Base-by-base conservation (phyloP, 176 grass and related monocot species). In the Oropetium thomaeum region DNA sequence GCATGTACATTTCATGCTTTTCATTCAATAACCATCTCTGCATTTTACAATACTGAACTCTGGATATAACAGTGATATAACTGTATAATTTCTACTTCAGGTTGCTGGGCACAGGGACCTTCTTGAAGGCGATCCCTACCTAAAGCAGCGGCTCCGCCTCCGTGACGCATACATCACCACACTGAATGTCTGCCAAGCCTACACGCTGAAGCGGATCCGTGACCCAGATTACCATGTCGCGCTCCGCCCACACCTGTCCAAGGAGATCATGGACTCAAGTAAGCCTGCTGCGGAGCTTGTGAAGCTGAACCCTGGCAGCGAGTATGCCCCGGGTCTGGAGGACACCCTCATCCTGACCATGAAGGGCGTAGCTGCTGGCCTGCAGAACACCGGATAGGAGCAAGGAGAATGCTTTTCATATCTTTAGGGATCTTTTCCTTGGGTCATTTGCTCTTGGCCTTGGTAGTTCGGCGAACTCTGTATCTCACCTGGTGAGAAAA, bases 321-420 rank as follows among this genome's bases (percentile, higher is more conserved):
- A 93, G 13, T 93, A 90, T 0, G 84, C 91, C 7, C 91, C 87
- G 0, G 87, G 91, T 16, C 73, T 93, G 52, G 91, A 93, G 54
- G 91, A 93, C 62, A 93, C 91, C 60, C 87, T 93, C 82, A 93
- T 93, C 76, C 61, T 93, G 60, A 90, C 91, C 59, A 93, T 93
- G 91, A 93, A 93, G 78, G 91, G 91, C 17, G 82, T 93, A 70
- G 91, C 91, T 55, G 91, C 91, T 47, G 91, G 91, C 25, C 14
- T 93, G 70, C 91, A 93, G 70, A 93, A 93, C 87, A 93, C 91
- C 17, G 87, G 87, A 32, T 93, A 83, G 76, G 45, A 17, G 38
- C 10, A 33, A 45, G 44, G 49, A 60, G 40, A 41, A 37, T 43
- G 43, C 20, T 54, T 70, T 76, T 32, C 42, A 8, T 62, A 53